phyloP scores from a whole-genome alignment of 2,329 filamentous ascomycete genomes.

The Alternaria longipes region DNA sequence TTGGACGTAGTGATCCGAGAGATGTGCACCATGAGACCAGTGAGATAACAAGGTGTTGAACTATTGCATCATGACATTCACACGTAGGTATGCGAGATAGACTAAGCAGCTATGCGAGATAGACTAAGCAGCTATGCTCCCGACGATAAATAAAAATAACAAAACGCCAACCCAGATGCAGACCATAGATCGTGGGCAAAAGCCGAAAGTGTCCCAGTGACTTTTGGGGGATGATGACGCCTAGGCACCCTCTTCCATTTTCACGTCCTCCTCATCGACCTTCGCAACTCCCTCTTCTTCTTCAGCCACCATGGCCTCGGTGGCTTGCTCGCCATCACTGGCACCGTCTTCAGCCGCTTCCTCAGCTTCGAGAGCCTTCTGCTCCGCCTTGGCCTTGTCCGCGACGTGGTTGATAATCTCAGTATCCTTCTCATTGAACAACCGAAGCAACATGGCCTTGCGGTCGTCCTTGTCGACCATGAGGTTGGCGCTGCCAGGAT shows the following conservation, averaged over 20 bases:
- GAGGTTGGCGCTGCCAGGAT: conserved; percentile 88
- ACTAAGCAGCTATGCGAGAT: not conserved
- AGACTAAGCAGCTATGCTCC: not conserved
- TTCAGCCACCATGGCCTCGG: conserved; percentile 9
- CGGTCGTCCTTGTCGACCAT: conserved; percentile 99
- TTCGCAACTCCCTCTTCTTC: conserved; percentile 17
- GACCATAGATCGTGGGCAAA: conserved; percentile 1
- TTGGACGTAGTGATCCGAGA: not conserved
- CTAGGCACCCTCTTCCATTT: conserved; percentile 15
- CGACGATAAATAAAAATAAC: not conserved
- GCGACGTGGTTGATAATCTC: conserved; percentile 64
- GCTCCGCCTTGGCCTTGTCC: conserved; percentile 43
- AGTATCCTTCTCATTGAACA: conserved; percentile 89
- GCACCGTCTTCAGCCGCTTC: conserved; percentile 22
- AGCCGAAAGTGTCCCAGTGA: not conserved
- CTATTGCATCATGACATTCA: conserved; percentile 12
- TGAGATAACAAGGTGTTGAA: not conserved
- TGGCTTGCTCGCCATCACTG: conserved; percentile 12
- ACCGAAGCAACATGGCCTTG: conserved; percentile 84
- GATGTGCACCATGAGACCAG: not conserved
- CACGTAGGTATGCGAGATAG: not conserved
- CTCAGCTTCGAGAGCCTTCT: conserved; percentile 27
- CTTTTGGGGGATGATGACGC: not conserved
- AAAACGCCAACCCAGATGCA: conserved; percentile 19
- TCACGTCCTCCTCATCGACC: conserved; percentile 11